Evolutionary conservation across 1,139 yeast species (phyloP), one percentile per base, ranked within the genome.

Genomic region (Magnusiomyces fungicola): DNA sequence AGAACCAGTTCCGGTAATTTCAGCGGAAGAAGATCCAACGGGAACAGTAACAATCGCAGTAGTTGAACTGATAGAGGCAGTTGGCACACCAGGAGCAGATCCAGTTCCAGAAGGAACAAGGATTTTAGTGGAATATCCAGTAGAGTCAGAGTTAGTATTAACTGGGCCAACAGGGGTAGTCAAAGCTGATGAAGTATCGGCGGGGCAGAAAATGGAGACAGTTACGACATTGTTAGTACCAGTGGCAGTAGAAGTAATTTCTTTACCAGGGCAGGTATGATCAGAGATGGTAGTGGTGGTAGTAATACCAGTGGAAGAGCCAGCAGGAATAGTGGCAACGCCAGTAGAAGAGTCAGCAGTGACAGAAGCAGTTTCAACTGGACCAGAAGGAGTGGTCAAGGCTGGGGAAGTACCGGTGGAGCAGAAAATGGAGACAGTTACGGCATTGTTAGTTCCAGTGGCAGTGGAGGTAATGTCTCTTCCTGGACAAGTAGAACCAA

Each of bases 341-440:
- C 9, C 42, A 16, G 54, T 44, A 41, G 55, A 40, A 24, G 49
- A 9, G 7, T 43, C 29, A 42, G 53, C 30, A 47, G 46, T 19
- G 47, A 44, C 41, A 12, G 58, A 47, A 16, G 63, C 53, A 3
- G 60, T 52, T n/a, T 58, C 9, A 22, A 22, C 47, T 24, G 52
- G 23, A 30, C 55, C 36, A 10, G n/a, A 16, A n/a, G n/a, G n/a
- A n/a, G n/a, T n/a, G n/a, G n/a, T n/a, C n/a, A n/a, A n/a, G n/a
- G n/a, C n/a, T n/a, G n/a, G n/a, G 23, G 39, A 4, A 16, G 42
- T 3, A 36, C 42, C 32, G n/a, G 47, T 18, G 21, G 40, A 46
- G n/a, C 66, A 53, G 4, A 59, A 51, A n/a, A 58, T 9, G 37
- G 27, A 18, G 19, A 38, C 2, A 34, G 33, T 24, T 14, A 24